Evolutionary conservation across 305 asterid species (phyloP).

Genomic region (Fraxinus xanthoxyloides): DNA sequence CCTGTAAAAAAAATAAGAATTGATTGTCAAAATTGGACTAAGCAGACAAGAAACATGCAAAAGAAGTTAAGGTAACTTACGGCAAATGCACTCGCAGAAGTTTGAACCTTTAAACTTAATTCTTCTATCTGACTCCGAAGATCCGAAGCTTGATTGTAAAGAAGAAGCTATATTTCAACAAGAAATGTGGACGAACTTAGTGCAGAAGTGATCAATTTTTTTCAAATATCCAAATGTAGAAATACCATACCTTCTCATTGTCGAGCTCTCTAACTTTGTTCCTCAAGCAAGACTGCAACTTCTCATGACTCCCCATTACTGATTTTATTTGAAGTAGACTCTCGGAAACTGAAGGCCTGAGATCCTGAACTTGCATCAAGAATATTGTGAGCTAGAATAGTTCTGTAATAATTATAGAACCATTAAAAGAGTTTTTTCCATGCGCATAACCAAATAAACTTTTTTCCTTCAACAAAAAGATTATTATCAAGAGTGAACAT

Average conservation of each 20-base stretch:
- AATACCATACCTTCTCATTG: conserved; percentile 65
- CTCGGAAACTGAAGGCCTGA: conserved; percentile 51
- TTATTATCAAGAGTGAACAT: background rate
- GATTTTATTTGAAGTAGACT: conserved; percentile 48
- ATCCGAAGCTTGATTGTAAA: conserved; percentile 51
- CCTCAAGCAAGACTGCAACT: conserved; percentile 52
- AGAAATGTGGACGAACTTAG: conserved; percentile 26
- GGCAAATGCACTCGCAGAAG: conserved; percentile 39
- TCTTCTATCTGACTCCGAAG: conserved; percentile 55
- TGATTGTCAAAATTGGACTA: conserved; percentile 30
- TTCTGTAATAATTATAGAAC: background rate
- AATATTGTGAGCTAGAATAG: conserved; percentile 7
- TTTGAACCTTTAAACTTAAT: conserved; percentile 47
- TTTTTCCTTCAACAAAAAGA: background rate
- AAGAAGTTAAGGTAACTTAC: conserved; percentile 43
- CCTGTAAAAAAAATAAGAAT: conserved; percentile 39
- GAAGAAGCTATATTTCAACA: conserved; percentile 52
- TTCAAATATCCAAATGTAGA: conserved; percentile 19
- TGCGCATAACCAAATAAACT: background rate
- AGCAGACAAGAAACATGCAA: conserved; percentile 16
- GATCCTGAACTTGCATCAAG: conserved; percentile 52
- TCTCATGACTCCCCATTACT: conserved; percentile 42
- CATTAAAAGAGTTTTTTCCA: background rate
- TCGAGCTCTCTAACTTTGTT: conserved; percentile 54
- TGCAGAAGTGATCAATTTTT: conserved; percentile 6